Evolutionary conservation across 179 eudicot species (phyloP), one percentile per base, ranked within the genome.

Genomic region (Beta lomatogona): DNA sequence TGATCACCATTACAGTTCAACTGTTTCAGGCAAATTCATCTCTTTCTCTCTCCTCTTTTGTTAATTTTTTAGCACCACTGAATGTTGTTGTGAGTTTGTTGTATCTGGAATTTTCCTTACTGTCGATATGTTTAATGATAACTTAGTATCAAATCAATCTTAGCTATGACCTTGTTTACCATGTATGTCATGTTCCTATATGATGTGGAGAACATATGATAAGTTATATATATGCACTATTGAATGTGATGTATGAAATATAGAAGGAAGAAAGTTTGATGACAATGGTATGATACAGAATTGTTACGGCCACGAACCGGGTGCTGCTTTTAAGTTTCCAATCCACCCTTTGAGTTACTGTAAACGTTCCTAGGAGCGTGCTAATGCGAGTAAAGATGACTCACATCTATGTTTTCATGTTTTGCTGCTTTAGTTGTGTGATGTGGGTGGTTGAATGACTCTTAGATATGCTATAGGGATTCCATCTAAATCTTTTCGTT

Each of bases 21-120:
- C 54, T 81, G 84, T 81, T 73, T 72, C 87, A 81, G 87, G 87
- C 81, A 48, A 53, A 67, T 15, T 5, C 13, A 4, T 65, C 12
- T 44, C 12, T 65, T 66, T 53, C 5, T 57, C 31, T 79, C 25
- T 70, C 10, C 21, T 8, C 10, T 9, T 5, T 28, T 54, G 22
- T 66, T 58, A 28, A 28, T 58, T 44, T 41, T 19, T 58, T 16
- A 19, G 50, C 50, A 46, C 50, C 50, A 46, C 50, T 46, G 50
- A 46, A 46, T 25, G 28, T 46, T 46, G 50, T 46, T 46, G 50
- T 46, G 50, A 46, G 50, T 46, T 46, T 46, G 50, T 46, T 46
- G 50, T 46, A 46, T 46, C 6, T 46, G 50, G 50, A 28, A 45
- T 80, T 73, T 45, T 14, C 36, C 58, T n/a, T 15, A 16, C 22